phyloP scores from a whole-genome alignment of 164 flowering plant species.

The Liquidambar formosana region DNA sequence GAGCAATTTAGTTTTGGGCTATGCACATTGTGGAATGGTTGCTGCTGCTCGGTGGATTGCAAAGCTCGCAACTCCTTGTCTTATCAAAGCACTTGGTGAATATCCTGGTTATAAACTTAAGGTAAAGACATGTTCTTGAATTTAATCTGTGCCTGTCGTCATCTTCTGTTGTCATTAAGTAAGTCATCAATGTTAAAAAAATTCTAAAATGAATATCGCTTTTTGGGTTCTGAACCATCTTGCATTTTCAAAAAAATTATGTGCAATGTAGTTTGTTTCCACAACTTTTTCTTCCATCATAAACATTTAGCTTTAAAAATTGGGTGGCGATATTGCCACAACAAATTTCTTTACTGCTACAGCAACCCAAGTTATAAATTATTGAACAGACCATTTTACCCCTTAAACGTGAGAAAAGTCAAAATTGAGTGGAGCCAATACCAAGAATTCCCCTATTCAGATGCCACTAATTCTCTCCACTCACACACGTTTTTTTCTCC shows the following conservation, averaged over 20 bases:
- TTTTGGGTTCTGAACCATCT: neutral
- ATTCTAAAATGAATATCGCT: neutral
- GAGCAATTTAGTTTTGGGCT: constrained; percentile 83
- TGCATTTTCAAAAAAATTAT: neutral
- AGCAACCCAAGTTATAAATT: too few relatives aligned
- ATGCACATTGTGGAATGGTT: constrained; percentile 99
- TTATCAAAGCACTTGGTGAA: constrained; percentile 54
- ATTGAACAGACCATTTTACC: too few relatives aligned
- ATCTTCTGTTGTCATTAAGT: neutral
- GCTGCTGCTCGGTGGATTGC: constrained; percentile 99
- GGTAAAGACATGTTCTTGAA: constrained; percentile 36
- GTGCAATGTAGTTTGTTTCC: neutral
- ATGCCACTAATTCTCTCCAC: too few relatives aligned
- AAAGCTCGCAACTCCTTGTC: constrained; percentile 83
- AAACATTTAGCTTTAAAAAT: neutral
- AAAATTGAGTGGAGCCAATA: too few relatives aligned
- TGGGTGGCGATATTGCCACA: too few relatives aligned
- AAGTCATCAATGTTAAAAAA: neutral
- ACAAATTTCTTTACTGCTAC: too few relatives aligned
- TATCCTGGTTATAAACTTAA: constrained; percentile 75
- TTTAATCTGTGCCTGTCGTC: neutral
- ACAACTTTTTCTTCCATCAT: neutral
- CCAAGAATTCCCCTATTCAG: too few relatives aligned
- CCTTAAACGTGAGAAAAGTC: too few relatives aligned
- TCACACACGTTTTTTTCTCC: too few relatives aligned